These are phyloP conservation scores for Fusarium bactridioides DNA, from an alignment of 2,329 filamentous ascomycete species.

Conservation along the genomic window DNA sequence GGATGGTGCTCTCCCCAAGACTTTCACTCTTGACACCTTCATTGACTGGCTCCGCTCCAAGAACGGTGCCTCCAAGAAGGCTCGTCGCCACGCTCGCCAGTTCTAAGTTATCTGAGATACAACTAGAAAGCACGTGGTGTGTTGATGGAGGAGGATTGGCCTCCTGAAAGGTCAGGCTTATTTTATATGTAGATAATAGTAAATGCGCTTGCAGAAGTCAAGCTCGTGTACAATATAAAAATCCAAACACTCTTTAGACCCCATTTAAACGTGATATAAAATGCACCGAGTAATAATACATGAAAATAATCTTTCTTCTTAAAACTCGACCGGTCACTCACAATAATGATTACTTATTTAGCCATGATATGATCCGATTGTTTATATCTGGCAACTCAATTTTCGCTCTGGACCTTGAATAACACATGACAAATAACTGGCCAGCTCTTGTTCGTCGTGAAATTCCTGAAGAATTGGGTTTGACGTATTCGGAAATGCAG, in stretches of 20 bases:
- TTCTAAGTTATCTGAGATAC: constrained; percentile 13
- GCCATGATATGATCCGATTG: not conserved
- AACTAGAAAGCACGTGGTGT: accelerated
- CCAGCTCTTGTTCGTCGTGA: not conserved
- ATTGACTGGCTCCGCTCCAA: constrained; percentile 26
- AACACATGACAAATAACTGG: not conserved
- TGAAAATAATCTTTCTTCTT: not conserved
- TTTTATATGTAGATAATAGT: constrained; percentile 5
- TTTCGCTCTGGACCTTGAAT: not conserved
- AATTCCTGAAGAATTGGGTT: accelerated
- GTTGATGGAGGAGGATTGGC: not conserved
- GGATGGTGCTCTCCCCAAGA: constrained; percentile 28
- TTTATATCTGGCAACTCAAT: accelerated
- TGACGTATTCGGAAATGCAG: not conserved
- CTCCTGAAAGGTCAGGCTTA: not conserved
- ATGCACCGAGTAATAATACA: too few relatives aligned
- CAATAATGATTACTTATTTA: not conserved
- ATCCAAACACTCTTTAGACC: accelerated
- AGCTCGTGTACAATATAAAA: not conserved
- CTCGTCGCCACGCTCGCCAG: constrained; percentile 35
- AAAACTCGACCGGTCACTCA: accelerated
- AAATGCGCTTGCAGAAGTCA: not conserved
- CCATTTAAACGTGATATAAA: accelerated
- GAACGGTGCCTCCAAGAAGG: constrained; percentile 14
- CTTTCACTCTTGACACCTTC: constrained; percentile 37